Base-by-base conservation (phyloP, 352 stramenopile species). In the Pythium diclinum region DNA sequence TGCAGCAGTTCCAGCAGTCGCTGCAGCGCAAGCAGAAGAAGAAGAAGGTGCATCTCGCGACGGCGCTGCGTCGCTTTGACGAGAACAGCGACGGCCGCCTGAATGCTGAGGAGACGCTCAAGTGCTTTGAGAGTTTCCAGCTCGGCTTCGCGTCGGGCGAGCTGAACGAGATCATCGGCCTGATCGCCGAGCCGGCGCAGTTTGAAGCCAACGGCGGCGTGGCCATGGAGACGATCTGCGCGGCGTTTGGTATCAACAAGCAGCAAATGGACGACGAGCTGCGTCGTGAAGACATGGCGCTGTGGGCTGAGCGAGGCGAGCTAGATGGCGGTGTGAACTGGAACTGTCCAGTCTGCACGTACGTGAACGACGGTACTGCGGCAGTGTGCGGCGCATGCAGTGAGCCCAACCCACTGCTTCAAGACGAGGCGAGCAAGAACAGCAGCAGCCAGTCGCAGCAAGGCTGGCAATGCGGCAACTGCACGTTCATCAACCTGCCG, bases 71-170 rank as follows among this genome's bases (percentile, higher is more conserved):
- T 8, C 79, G 80, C 56, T 93, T 92, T 65, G 85, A 94, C 61
- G 75, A 81, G 58, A 85, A 94, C 52, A 75, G 80, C 28, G 83
- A 94, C 57, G 77, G 74, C 30, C 70, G 74, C 4, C 54, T 95
- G 57, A 85, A 70, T 19, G 75, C 78, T 0, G 87, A 95, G 52
- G 83, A 94, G 63, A 68, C 90, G 7, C 74, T 92, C 55, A 90
- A 91, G 61, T 93, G 85, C 56, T 89, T 95, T 28, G 85, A 95
- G 61, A 93, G 79, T 59, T 94, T 93, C 68, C 85, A 92, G 48
- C 69, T 95, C 6, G 87, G 87, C 2, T 95, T 89, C 47, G 89
- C 79, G 7, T 89, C 84, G 2, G 84, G 83, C 6, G 86, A 95
- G 52, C 68, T 94, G 10, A 89, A 91, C 59, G 85, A 95, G 58